A percentile compares a stretch with the other conserved stretches of the same genome.
phyloP scores from a whole-genome alignment of 129 eudicot genomes.

The Logfia minima region DNA sequence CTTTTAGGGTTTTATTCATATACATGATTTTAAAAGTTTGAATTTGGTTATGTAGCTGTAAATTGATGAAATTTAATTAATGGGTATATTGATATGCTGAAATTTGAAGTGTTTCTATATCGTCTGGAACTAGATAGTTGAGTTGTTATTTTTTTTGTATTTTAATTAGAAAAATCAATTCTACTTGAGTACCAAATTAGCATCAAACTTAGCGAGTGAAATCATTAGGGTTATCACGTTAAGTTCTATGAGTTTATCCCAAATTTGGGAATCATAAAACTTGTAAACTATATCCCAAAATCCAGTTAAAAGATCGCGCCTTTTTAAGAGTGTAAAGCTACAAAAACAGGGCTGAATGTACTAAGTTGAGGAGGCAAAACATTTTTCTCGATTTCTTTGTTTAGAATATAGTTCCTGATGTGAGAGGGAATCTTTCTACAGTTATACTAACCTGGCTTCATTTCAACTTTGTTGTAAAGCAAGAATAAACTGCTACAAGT shows the following conservation, averaged over 20 bases:
- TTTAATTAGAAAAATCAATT: too few relatives aligned
- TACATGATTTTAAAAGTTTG: not conserved
- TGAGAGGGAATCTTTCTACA: too few relatives aligned
- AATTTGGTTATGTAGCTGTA: constrained; percentile 20
- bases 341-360: not conserved
- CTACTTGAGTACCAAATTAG: too few relatives aligned
- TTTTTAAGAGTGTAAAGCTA: not conserved
- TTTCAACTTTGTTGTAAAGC: not conserved
- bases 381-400: too few relatives aligned
- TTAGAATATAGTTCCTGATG: too few relatives aligned
- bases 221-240: not conserved
- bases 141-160: too few relatives aligned
- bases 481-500: not conserved
- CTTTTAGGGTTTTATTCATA: constrained; percentile 5
- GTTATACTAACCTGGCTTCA: not conserved
- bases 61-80: not conserved
- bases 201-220: not conserved
- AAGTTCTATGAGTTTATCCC: not conserved
- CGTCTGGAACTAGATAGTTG: too few relatives aligned
- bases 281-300: not conserved
- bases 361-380: not conserved
- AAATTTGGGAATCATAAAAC: not conserved
- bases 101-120: not conserved
- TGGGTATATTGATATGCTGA: not conserved
- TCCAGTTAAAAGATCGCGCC: not conserved